These are phyloP conservation scores for Peronospora tabacina DNA, from an alignment of 352 stramenopile species.

Conservation along the genomic window DNA sequence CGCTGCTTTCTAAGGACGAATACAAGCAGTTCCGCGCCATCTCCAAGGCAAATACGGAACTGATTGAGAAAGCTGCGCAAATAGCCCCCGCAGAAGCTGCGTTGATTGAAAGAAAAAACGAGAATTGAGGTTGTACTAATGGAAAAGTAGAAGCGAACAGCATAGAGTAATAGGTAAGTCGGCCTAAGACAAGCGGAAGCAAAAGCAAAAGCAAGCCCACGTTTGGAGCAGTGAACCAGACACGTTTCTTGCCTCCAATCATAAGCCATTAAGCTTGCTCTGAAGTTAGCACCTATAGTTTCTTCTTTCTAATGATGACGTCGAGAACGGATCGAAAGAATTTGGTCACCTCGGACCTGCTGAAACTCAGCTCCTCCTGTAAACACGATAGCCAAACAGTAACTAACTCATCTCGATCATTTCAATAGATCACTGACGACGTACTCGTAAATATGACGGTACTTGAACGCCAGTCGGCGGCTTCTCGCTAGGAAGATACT, in stretches of 20 bases:
- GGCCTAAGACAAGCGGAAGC: constrained; percentile 10
- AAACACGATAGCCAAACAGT: constrained; percentile 4
- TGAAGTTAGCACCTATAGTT: constrained; percentile 19
- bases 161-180: constrained; percentile 9
- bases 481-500: constrained; percentile 67
- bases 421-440: constrained; percentile 5
- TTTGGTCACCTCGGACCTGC: constrained; percentile 69
- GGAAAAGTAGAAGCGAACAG: constrained; percentile 19
- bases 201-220: not conserved
- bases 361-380: constrained; percentile 77
- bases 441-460: constrained; percentile 67
- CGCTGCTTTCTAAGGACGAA: constrained; percentile 68
- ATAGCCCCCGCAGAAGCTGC: not conserved
- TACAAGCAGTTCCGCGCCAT: constrained; percentile 64
- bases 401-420: not conserved
- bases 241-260: constrained; percentile 2
- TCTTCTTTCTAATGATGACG: constrained; percentile 73
- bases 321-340: constrained; percentile 80
- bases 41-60: constrained; percentile 12
- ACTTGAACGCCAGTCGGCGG: constrained; percentile 43
- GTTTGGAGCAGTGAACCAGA: constrained; percentile 3
- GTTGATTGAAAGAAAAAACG: constrained; percentile 2
- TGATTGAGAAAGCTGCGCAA: constrained; percentile 1
- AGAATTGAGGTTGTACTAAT: constrained; percentile 13
- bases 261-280: constrained; percentile 4